These are phyloP conservation scores for Alternaria sp. DNA, from an alignment of 2,329 filamentous ascomycete species.

Conservation along the genomic window DNA sequence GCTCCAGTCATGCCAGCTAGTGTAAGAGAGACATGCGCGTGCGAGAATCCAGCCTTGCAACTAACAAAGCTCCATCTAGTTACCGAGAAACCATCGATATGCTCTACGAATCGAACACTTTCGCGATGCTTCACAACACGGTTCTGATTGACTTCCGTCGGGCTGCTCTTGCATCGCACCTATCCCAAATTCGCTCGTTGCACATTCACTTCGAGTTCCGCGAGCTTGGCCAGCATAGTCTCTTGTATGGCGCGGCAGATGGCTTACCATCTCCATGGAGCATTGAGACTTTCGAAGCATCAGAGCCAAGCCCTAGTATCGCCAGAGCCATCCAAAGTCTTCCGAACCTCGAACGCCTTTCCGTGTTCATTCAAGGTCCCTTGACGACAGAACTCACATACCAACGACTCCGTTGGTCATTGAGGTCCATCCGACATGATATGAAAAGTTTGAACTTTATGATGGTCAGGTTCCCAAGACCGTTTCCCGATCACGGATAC, in stretches of 20 bases:
- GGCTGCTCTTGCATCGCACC: background rate
- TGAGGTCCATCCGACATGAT: background rate
- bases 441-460: background rate
- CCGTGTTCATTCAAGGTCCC: background rate
- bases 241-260: background rate
- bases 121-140: background rate
- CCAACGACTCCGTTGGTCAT: background rate
- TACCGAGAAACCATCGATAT: background rate
- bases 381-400: background rate
- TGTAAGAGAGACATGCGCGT: background rate
- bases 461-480: background rate
- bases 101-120: background rate
- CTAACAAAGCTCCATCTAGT: background rate
- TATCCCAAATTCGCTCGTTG: background rate
- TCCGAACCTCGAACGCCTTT: background rate
- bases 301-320: background rate
- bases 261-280: background rate
- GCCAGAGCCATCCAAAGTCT: background rate
- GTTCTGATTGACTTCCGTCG: background rate
- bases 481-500: background rate
- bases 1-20: background rate
- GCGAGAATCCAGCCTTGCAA: background rate
- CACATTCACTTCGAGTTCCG: background rate
- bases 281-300: background rate
- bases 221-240: rapidly evolving